phyloP scores from a whole-genome alignment of 129 eudicot genomes.

The Cynara cardunculus region DNA sequence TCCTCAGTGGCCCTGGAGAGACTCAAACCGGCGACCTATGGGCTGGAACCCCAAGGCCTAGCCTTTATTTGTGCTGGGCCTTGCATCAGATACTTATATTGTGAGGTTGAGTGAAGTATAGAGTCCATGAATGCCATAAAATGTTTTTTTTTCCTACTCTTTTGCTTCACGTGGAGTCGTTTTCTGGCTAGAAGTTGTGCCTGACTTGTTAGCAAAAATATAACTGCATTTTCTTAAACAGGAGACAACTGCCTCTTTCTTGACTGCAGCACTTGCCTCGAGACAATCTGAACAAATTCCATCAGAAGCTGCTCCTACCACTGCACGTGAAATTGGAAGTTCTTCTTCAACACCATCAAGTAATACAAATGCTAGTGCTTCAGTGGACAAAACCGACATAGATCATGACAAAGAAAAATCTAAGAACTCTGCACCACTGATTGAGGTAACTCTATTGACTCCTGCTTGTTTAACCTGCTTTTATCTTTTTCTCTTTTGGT shows the following conservation, averaged over 20 bases:
- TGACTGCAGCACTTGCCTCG: constrained; percentile 79
- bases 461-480: background rate
- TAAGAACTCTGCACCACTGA: constrained; percentile 14
- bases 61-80: background rate
- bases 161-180: background rate
- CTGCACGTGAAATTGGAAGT: constrained; percentile 42
- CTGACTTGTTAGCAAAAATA: background rate
- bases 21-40: background rate
- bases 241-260: constrained; percentile 84
- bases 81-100: background rate
- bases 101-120: background rate
- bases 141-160: background rate
- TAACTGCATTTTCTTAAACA: constrained; percentile 19
- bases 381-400: constrained; percentile 15
- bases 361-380: constrained; percentile 19
- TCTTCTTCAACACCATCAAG: constrained; percentile 35
- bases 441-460: constrained; percentile 30
- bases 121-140: background rate
- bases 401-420: constrained; percentile 27
- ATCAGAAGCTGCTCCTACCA: constrained; percentile 22
- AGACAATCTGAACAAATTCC: constrained; percentile 40
- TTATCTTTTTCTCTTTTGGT: background rate
- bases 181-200: background rate
- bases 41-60: background rate
- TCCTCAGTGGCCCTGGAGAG: background rate